Evolutionary conservation across 805 yeast genomes (phyloP).

Genomic region (Myxozyma kluyveri): DNA sequence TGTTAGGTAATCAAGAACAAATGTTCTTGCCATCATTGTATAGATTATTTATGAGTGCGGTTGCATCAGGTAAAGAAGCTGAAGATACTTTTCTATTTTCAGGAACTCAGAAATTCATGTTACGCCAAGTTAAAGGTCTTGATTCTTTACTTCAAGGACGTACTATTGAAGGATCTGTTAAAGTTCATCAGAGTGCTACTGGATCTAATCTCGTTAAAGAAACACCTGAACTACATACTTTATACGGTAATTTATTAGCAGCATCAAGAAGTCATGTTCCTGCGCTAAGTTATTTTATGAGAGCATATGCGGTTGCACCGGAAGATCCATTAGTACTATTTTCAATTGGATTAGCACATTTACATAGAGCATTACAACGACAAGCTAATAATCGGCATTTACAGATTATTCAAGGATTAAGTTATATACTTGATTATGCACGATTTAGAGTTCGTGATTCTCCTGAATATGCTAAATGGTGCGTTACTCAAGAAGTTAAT

Average conservation of each 20-base stretch:
- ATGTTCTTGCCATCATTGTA: slow-evolving; percentile 73
- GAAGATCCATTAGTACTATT: slow-evolving; percentile 78
- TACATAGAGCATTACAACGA: slow-evolving; percentile 90
- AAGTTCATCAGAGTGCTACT: slow-evolving; percentile 39
- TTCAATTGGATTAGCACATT: slow-evolving; percentile 71
- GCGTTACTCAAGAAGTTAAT: slow-evolving; percentile 68
- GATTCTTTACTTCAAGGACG: slow-evolving; percentile 62
- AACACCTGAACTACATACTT: slow-evolving; percentile 63
- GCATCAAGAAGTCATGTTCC: slow-evolving; percentile 81
- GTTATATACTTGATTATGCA: slow-evolving; percentile 70
- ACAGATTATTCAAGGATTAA: slow-evolving; percentile 82
- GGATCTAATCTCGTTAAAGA: slow-evolving; percentile 18
- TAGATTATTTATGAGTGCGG: slow-evolving; percentile 60
- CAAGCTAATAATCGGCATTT: slow-evolving; percentile 80
- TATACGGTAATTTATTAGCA: slow-evolving; percentile 77
- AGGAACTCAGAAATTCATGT: slow-evolving; percentile 83
- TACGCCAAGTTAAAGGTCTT: slow-evolving; percentile 85
- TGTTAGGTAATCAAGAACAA: slow-evolving; percentile 46
- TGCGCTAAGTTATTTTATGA: slow-evolving; percentile 70
- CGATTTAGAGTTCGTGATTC: slow-evolving; percentile 44
- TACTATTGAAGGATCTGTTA: slow-evolving; percentile 75
- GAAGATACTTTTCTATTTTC: slow-evolving; percentile 66
- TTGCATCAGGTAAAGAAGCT: slow-evolving; percentile 59
- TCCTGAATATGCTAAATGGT: slow-evolving; percentile 35
- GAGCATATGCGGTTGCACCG: slow-evolving; percentile 64